Conservation (phyloP, 2,329 filamentous ascomycete species). For the Rutstroemia sp. region DNA sequence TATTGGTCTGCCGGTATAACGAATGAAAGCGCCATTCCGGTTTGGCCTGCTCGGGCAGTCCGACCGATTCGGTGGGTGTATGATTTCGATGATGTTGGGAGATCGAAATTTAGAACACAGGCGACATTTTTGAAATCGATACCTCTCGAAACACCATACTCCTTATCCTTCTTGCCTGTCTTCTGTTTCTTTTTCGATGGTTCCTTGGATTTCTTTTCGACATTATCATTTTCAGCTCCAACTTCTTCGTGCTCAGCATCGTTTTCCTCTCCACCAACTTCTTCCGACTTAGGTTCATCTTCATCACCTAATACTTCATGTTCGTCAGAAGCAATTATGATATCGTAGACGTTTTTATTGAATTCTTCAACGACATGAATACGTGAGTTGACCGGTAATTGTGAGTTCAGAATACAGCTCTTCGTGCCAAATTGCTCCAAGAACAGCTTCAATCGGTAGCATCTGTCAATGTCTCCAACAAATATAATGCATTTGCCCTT, state of each 20-base stretch:
- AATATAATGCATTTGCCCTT: constrained; percentile 87
- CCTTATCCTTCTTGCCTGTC: constrained; percentile 61
- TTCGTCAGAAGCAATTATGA: constrained; percentile 93
- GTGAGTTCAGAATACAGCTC: constrained; percentile 88
- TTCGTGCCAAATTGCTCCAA: constrained; percentile 95
- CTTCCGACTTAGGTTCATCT: constrained; percentile 18
- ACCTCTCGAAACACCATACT: constrained; percentile 91
- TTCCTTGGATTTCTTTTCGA: constrained; percentile 29
- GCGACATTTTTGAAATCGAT: constrained; percentile 97
- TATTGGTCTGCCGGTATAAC: constrained; percentile 76
- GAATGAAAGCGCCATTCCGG: constrained; percentile 94
- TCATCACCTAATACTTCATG: constrained; percentile 72
- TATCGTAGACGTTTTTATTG: constrained; percentile 94
- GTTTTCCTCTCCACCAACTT: constrained; percentile 17
- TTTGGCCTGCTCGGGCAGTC: constrained; percentile 83
- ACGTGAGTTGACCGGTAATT: constrained; percentile 85
- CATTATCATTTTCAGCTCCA: constrained; percentile 13
- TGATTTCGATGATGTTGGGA: constrained; percentile 78
- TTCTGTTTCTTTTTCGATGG: constrained; percentile 58
- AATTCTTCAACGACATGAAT: constrained; percentile 96
- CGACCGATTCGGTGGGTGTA: constrained; percentile 97
- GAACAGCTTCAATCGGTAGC: constrained; percentile 89
- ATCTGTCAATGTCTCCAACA: constrained; percentile 79
- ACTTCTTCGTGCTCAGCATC: constrained; percentile 31
- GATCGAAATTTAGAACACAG: constrained; percentile 93